A percentile compares a stretch with the other conserved stretches of the same genome.
Conservation (phyloP, 139 green algal species). For the Coelastrella sp. region DNA sequence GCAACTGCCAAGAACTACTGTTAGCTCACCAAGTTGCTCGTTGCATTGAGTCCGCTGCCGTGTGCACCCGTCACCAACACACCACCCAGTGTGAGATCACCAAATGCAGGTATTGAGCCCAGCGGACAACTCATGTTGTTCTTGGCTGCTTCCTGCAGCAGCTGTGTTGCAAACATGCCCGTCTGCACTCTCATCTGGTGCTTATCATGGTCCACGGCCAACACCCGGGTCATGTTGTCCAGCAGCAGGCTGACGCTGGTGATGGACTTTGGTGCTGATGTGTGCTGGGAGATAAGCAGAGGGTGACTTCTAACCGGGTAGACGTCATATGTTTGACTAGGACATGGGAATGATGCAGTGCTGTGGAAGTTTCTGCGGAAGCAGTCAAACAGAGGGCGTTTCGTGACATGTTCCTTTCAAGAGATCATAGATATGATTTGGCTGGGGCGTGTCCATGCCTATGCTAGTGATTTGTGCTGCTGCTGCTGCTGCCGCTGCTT, state of each 20-base stretch:
- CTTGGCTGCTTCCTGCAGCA: slow-evolving; percentile 28
- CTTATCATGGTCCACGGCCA: neutral
- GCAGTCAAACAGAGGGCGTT: neutral
- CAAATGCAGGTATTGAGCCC: slow-evolving; percentile 36
- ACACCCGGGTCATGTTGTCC: slow-evolving; percentile 22
- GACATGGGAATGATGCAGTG: slow-evolving; percentile 39
- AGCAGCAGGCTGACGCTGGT: slow-evolving; percentile 27
- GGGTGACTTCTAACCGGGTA: neutral
- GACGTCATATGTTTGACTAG: neutral
- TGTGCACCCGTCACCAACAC: slow-evolving; percentile 46
- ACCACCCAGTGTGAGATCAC: slow-evolving; percentile 44
- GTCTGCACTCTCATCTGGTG: slow-evolving; percentile 26
- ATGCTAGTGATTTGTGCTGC: too few relatives aligned
- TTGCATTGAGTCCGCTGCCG: slow-evolving; percentile 5
- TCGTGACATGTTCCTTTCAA: too few relatives aligned
- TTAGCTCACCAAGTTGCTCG: neutral
- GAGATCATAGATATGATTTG: too few relatives aligned
- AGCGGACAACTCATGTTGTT: slow-evolving; percentile 41
- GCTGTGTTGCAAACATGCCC: slow-evolving; percentile 42
- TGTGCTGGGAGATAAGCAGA: neutral
- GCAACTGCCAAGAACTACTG: too few relatives aligned
- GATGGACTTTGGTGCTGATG: neutral
- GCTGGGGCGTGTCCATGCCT: too few relatives aligned
- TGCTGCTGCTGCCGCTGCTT: too few relatives aligned
- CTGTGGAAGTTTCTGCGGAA: slow-evolving; percentile 45